Evolutionary conservation across 768 basidiomycete species (phyloP).

Genomic region (Cystobasidium tubakii): DNA sequence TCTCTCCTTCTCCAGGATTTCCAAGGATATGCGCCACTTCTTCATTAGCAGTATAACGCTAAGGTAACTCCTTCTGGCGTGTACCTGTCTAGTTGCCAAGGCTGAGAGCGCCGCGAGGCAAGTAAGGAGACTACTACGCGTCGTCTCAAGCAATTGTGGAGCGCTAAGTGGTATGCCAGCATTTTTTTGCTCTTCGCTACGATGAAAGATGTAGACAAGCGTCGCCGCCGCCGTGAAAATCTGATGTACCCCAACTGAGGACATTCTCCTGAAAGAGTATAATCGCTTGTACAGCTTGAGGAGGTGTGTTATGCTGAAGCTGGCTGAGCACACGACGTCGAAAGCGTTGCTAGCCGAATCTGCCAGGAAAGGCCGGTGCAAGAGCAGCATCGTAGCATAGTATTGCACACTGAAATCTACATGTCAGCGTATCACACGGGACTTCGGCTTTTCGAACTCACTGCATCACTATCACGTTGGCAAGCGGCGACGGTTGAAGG

Average conservation of each 20-base stretch:
- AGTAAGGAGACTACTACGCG: conserved; percentile 3
- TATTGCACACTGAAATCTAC: background rate
- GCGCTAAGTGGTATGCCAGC: background rate
- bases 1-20: background rate
- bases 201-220: conserved; percentile 21
- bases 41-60: conserved; percentile 18
- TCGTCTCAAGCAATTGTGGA: background rate
- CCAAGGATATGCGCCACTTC: conserved; percentile 16
- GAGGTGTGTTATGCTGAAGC: conserved; percentile 5
- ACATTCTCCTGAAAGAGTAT: conserved; percentile 16
- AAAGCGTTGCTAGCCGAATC: conserved; percentile 14
- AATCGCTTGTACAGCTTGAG: conserved; percentile 24
- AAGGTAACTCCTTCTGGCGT: conserved; percentile 17
- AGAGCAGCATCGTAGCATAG: conserved; percentile 28
- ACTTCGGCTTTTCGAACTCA: background rate
- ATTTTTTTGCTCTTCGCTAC: background rate
- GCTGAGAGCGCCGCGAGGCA: conserved; percentile 18
- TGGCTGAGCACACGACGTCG: background rate
- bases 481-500: conserved; percentile 19
- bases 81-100: conserved; percentile 13
- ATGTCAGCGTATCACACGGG: background rate
- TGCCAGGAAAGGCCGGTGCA: conserved; percentile 18
- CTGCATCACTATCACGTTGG: conserved; percentile 9
- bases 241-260: conserved; percentile 11
- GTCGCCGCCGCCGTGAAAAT: conserved; percentile 15